phyloP scores from a whole-genome alignment of 306 rosid genomes.

The Casuarina glauca region DNA sequence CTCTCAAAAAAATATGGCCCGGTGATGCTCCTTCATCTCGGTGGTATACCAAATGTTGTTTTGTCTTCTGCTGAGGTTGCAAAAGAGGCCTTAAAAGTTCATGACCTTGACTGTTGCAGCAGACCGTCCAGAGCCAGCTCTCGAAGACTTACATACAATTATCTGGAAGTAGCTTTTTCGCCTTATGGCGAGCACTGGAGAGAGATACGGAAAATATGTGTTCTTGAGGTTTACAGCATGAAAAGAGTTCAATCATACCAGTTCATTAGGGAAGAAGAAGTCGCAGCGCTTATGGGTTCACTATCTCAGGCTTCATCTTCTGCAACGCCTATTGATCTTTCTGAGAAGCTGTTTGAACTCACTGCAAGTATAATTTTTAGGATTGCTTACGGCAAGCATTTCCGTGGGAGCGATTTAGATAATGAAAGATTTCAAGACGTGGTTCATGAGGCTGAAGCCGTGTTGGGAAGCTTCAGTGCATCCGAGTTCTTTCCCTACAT shows the following conservation, averaged over 20 bases:
- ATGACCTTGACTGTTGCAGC: conserved; percentile 33
- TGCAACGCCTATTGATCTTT: conserved; percentile 11
- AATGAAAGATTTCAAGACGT: conserved; percentile 10
- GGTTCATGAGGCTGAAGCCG: conserved; percentile 1
- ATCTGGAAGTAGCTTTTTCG: conserved; percentile 10
- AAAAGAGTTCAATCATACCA: conserved; percentile 36
- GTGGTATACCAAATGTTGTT: conserved; percentile 1
- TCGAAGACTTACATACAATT: conserved; percentile 22
- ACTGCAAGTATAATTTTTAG: conserved; percentile 24
- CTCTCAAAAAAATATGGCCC: conserved; percentile 36
- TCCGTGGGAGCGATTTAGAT: not conserved
- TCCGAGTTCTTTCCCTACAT: conserved; percentile 37
- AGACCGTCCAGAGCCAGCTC: conserved; percentile 16
- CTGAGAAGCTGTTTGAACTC: not conserved
- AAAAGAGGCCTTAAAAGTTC: conserved; percentile 24
- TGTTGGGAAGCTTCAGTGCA: conserved; percentile 37
- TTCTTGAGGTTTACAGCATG: conserved; percentile 35
- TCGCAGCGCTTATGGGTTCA: conserved; percentile 11
- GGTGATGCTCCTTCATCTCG: conserved; percentile 28
- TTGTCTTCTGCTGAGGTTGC: conserved; percentile 42
- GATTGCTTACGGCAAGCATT: conserved; percentile 29
- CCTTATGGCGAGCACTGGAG: conserved; percentile 50
- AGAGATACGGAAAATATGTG: conserved; percentile 36
- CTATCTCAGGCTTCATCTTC: conserved; percentile 16
- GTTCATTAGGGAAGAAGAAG: conserved; percentile 36